Conservation (phyloP, 495 filamentous ascomycete species). For the Paragyromitra xinjiangensis region DNA sequence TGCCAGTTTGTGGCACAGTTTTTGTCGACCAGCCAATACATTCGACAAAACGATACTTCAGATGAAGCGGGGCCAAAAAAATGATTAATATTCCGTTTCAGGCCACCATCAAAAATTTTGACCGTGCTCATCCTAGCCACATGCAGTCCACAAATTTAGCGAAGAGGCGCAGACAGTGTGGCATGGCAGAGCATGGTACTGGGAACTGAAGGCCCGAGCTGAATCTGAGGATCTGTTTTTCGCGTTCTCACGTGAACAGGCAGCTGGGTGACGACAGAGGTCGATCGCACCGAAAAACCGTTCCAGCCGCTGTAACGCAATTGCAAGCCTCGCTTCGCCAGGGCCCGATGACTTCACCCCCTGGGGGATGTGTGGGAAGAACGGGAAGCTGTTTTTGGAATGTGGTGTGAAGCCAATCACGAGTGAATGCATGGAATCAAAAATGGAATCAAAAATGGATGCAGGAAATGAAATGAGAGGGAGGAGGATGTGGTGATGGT, state of each 20-base stretch:
- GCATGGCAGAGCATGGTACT: constrained; percentile 4
- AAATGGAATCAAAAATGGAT: constrained; percentile 8
- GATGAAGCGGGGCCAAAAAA: neutral
- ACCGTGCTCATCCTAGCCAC: neutral
- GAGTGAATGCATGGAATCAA: neutral
- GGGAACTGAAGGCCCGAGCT: constrained; percentile 31
- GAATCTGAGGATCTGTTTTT: constrained; percentile 39
- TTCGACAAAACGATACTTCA: neutral
- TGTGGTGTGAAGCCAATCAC: constrained; percentile 19
- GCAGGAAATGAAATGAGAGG: constrained; percentile 3
- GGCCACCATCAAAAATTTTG: constrained; percentile 8
- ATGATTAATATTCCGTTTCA: constrained; percentile 26
- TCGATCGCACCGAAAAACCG: constrained; percentile 30
- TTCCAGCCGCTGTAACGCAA: constrained; percentile 33
- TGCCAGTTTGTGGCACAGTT: neutral
- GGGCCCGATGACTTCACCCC: constrained; percentile 34
- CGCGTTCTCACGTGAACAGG: constrained; percentile 49
- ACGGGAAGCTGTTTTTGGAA: constrained; percentile 12
- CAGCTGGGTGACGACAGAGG: constrained; percentile 37
- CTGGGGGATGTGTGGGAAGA: neutral
- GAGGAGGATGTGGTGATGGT: too few relatives aligned
- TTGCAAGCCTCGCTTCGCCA: constrained; percentile 30
- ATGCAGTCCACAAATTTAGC: constrained; percentile 1
- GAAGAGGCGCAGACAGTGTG: constrained; percentile 15
- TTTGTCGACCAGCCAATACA: neutral